These are phyloP conservation scores for Ceratocystis variospora DNA, from an alignment of 2,329 filamentous ascomycete genomes.

Conservation along the genomic window DNA sequence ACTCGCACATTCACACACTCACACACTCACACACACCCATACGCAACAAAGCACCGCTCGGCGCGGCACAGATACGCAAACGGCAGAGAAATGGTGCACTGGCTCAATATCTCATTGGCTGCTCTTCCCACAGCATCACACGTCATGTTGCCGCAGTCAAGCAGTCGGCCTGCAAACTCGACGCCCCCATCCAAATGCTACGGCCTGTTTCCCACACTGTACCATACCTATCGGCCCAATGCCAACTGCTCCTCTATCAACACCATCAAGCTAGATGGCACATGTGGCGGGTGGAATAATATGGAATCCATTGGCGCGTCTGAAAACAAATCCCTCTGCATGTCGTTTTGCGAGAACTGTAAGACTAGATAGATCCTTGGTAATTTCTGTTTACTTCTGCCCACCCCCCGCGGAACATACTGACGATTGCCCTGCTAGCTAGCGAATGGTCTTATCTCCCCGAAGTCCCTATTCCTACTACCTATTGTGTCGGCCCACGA, in stretches of 20 bases:
- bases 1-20: background rate
- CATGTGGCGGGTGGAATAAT: constrained; percentile 9
- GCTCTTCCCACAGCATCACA: background rate
- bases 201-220: constrained; percentile 1
- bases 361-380: background rate
- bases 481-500: constrained; percentile 12
- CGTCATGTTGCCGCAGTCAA: background rate
- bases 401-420: background rate
- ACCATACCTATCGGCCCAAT: constrained; percentile 6
- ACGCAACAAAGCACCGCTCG: background rate
- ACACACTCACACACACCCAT: background rate
- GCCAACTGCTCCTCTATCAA: constrained; percentile 11
- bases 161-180: background rate
- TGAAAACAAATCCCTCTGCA: background rate
- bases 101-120: background rate
- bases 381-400: too few species aligned
- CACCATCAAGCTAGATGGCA: constrained; percentile 5
- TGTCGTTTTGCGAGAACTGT: constrained; percentile 13
- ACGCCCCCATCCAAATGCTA: background rate
- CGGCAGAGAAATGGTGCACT: background rate
- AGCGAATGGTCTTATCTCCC: constrained; percentile 16
- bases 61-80: too few species aligned
- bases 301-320: background rate
- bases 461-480: constrained; percentile 11
- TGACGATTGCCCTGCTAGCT: background rate